These are phyloP conservation scores for Phytophthora crassamura DNA, from an alignment of 352 stramenopile genomes.

Conservation along the genomic window DNA sequence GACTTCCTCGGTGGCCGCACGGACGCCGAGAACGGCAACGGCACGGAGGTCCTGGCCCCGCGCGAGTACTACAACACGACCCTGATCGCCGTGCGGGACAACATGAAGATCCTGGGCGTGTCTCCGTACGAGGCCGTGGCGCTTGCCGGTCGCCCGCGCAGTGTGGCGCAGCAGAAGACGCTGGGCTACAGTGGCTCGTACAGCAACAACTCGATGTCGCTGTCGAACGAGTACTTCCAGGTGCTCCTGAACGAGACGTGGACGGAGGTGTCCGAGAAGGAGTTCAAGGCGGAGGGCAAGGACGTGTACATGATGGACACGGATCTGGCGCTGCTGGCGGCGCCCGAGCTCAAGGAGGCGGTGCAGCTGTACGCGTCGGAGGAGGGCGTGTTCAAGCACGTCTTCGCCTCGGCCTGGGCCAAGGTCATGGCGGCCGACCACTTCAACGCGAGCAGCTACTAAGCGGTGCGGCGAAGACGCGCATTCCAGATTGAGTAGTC, in stretches of 20 bases:
- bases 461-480: too few relatives aligned
- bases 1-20: slow-evolving; percentile 39
- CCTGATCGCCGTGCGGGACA: slow-evolving; percentile 86
- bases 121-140: slow-evolving; percentile 92
- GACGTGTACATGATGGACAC: slow-evolving; percentile 32
- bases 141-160: slow-evolving; percentile 87
- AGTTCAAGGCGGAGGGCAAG: slow-evolving; percentile 28
- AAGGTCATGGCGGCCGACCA: slow-evolving; percentile 29
- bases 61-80: slow-evolving; percentile 31
- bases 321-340: slow-evolving; percentile 24
- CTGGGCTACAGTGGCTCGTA: slow-evolving; percentile 85
- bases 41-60: too few relatives aligned
- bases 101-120: slow-evolving; percentile 93
- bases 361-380: slow-evolving; percentile 27
- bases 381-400: slow-evolving; percentile 21
- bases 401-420: slow-evolving; percentile 23
- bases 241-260: slow-evolving; percentile 28
- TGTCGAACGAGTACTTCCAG: slow-evolving; percentile 71
- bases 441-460: slow-evolving; percentile 22
- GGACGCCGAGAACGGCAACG: slow-evolving; percentile 70
- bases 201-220: slow-evolving; percentile 73
- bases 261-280: slow-evolving; percentile 31
- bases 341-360: slow-evolving; percentile 22
- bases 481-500: too few relatives aligned
- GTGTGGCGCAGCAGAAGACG: slow-evolving; percentile 87